Conservation (phyloP, 108 stramenopile genomes). For the Tribonema minus region DNA sequence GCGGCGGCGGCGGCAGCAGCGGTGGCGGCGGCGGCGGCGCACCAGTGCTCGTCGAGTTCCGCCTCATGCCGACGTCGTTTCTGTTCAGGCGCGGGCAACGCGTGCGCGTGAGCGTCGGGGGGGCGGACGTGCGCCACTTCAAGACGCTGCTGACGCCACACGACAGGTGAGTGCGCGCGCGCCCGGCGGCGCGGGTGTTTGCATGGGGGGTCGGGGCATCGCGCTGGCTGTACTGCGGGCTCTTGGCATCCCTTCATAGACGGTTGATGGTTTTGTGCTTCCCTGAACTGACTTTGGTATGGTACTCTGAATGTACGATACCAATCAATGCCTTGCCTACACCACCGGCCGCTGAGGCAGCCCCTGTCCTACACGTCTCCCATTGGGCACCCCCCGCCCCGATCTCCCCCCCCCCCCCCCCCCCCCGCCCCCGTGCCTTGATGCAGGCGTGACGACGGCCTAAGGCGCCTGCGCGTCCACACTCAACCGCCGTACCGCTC, state of each 20-base stretch:
- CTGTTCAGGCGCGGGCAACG: slow-evolving; percentile 33
- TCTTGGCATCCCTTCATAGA: too few species aligned
- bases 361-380: neutral
- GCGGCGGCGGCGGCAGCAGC: too few species aligned
- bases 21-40: neutral
- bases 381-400: neutral
- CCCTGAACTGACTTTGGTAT: too few species aligned
- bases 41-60: slow-evolving; percentile 23
- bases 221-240: too few species aligned
- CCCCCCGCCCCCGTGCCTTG: neutral
- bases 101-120: slow-evolving; percentile 25
- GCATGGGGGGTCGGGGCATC: too few species aligned
- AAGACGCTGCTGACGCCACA: slow-evolving; percentile 10
- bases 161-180: too few species aligned
- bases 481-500: slow-evolving; percentile 2
- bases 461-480: slow-evolving; percentile 2
- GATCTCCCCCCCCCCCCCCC: neutral
- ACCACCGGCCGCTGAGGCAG: neutral
- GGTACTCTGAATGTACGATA: too few species aligned
- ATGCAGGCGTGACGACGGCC: neutral
- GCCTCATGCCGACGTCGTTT: slow-evolving; percentile 40
- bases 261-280: too few species aligned
- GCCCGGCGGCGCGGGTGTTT: too few species aligned
- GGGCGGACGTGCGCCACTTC: slow-evolving; percentile 40
- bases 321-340: too few species aligned